A percentile compares a stretch with the other conserved stretches of the same genome.
Conservation (phyloP, 768 basidiomycete species). For the Tylopilus rubrobrunneus region DNA sequence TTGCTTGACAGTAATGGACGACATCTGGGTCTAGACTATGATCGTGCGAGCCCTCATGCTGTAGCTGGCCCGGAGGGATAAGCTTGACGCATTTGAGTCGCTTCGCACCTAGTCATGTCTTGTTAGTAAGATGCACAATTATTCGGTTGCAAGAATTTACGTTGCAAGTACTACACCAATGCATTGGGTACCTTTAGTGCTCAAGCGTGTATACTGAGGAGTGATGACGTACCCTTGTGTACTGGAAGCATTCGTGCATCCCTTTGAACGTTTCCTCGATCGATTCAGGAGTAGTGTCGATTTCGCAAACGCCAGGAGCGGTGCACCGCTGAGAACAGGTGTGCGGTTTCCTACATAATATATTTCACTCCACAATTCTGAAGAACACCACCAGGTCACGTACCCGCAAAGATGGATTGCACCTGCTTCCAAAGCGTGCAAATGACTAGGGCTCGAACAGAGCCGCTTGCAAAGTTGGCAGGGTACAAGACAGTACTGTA, state of each 20-base stretch:
- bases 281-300: slow-evolving; percentile 52
- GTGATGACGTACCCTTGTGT: slow-evolving; percentile 46
- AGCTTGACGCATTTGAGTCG: slow-evolving; percentile 46
- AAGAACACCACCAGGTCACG: slow-evolving; percentile 4
- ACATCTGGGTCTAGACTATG: slow-evolving; percentile 41
- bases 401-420: slow-evolving; percentile 59
- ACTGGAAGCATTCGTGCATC: slow-evolving; percentile 55
- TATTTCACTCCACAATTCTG: slow-evolving; percentile 4
- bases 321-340: slow-evolving; percentile 41
- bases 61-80: slow-evolving; percentile 39
- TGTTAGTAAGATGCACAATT: neutral
- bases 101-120: slow-evolving; percentile 37
- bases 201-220: neutral
- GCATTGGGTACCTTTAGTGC: neutral
- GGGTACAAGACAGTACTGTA: slow-evolving; percentile 46
- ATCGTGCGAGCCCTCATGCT: slow-evolving; percentile 45
- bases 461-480: slow-evolving; percentile 55
- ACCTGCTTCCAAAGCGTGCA: slow-evolving; percentile 43
- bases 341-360: slow-evolving; percentile 41
- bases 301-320: slow-evolving; percentile 52
- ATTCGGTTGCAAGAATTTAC: slow-evolving; percentile 20
- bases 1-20: slow-evolving; percentile 52
- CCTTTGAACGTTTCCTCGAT: slow-evolving; percentile 61
- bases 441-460: slow-evolving; percentile 44
- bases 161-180: slow-evolving; percentile 48